Evolutionary conservation across 345 rosid species (phyloP), one percentile per base, ranked within the genome.

Genomic region (Salix viminalis): DNA sequence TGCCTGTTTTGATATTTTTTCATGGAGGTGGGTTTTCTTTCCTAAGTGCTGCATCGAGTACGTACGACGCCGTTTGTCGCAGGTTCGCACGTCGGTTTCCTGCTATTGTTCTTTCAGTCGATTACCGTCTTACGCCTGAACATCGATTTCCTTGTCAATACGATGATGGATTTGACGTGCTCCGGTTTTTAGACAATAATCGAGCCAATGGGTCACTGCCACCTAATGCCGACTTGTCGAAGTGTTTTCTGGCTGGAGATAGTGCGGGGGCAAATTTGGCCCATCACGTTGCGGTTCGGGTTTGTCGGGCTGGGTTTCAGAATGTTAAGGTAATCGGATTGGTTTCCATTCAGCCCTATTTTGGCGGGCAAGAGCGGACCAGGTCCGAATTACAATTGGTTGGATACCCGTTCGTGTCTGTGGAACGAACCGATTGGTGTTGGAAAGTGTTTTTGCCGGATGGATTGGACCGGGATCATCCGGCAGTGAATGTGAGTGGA

Each of bases 231-330:
- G 92, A 93, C 80, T 52, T 89, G 4, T 76, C 89, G 0, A 83
- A 79, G 69, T 88, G 92, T 70, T 89, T 91, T 74, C 78, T 93
- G 3, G 88, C 86, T 37, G 98, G 98, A 61, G 98, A 91, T 48
- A 93, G 97, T 67, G 96, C 94, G 0, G 98, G 94, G 0, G 97
- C 87, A 36, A 93, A 93, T 76, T 46, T 91, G 70, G 93, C 91
- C 6, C 98, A 93, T 82, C 82, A 93, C 84, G 86, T 89, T 44
- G 88, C 98, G 0, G 74, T 93, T 9, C 76, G 87, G 48, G 74
- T 83, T 0, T 85, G 81, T 42, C 56, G 62, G 42, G 54, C 61
- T 1, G 36, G n/a, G 1, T 82, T 90, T 67, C 36, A 64, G 75
- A 16, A 69, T 1, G 58, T 91, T 62, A 86, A 80, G 46, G 41